Evolutionary conservation across 202 grass and related monocot species (phyloP).

Genomic region (Dendrocalamus latiflorus): DNA sequence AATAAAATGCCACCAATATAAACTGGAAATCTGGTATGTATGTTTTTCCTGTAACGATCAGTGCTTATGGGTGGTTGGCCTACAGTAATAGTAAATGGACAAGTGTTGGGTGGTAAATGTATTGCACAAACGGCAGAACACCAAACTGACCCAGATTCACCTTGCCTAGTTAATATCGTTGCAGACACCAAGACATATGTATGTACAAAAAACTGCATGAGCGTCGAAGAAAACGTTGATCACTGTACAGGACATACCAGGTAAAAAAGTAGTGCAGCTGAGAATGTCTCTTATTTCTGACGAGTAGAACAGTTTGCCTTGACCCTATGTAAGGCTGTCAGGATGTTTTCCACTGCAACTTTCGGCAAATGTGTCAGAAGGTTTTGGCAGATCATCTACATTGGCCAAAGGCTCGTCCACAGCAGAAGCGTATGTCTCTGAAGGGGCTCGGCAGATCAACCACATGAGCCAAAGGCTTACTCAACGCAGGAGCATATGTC

Average conservation of each 20-base stretch:
- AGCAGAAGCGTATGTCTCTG: background rate
- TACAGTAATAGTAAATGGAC: background rate
- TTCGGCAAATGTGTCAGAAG: conserved; percentile 3
- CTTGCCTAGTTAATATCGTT: background rate
- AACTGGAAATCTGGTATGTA: background rate
- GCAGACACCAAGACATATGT: background rate
- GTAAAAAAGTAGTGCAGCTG: conserved; percentile 3
- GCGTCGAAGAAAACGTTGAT: background rate
- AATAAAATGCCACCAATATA: background rate
- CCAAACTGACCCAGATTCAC: background rate
- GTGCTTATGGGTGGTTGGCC: background rate
- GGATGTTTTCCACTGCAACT: conserved; percentile 22
- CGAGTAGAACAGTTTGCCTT: background rate
- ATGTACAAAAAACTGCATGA: conserved; percentile 28
- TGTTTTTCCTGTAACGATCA: background rate
- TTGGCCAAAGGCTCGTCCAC: background rate
- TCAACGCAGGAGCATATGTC: background rate
- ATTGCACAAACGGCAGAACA: background rate
- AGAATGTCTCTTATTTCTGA: background rate
- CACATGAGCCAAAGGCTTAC: background rate
- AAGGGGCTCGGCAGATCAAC: conserved; percentile 7
- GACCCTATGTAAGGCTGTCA: conserved; percentile 34
- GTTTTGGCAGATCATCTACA: conserved; percentile 6
- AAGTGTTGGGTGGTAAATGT: background rate
- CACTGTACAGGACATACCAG: conserved; percentile 24